Evolutionary conservation across 371 early-diverging fungal genomes (phyloP).

Genomic region (Dichotomocladium elegans): DNA sequence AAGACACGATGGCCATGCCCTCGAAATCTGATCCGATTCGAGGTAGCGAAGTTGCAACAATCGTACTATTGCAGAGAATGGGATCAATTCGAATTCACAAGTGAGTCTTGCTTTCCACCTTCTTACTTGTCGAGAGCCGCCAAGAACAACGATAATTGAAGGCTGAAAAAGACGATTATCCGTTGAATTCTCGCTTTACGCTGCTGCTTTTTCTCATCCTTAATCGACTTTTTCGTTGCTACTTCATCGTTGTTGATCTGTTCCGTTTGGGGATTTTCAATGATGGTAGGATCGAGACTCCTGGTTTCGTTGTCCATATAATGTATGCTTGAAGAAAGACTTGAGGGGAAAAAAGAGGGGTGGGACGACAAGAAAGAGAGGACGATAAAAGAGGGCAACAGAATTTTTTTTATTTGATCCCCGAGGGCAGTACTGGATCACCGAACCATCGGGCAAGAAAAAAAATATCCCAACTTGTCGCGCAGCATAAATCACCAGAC

Average conservation of each 20-base stretch:
- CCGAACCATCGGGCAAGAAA: too few species aligned
- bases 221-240: background rate
- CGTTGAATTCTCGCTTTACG: background rate
- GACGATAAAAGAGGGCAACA: too few species aligned
- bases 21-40: conserved; percentile 71
- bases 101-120: background rate
- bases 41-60: conserved; percentile 73
- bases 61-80: conserved; percentile 42
- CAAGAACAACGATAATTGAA: conserved; percentile 66
- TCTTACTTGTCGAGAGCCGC: conserved; percentile 68
- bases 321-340: background rate
- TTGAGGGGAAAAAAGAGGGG: background rate
- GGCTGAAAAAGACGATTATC: conserved; percentile 31
- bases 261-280: too few species aligned
- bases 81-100: background rate
- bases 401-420: too few species aligned
- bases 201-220: background rate
- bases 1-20: conserved; percentile 53
- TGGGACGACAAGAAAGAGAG: background rate
- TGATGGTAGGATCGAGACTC: too few species aligned
- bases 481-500: background rate
- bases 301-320: background rate
- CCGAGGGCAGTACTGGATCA: too few species aligned
- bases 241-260: background rate
- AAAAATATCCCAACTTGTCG: too few species aligned